Evolutionary conservation across 371 early-diverging fungal genomes (phyloP).

Genomic region (Lichtheimia hyalospora): DNA sequence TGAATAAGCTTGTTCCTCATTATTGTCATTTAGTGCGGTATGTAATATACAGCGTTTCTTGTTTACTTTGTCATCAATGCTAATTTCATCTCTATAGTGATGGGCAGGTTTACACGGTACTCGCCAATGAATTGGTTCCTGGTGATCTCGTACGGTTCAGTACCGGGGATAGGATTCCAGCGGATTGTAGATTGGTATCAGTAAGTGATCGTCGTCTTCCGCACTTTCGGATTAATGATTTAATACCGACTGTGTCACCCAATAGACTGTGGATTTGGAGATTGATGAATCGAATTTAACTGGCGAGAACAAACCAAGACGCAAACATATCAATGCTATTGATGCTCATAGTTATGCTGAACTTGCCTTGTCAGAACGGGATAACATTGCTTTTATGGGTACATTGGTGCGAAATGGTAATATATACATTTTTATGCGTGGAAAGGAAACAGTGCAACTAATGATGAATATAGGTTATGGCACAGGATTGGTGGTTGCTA

Average conservation of each 20-base stretch:
- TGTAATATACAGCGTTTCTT: too few species aligned
- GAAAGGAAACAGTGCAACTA: background rate
- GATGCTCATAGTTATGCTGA: conserved; percentile 43
- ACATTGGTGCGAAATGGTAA: conserved; percentile 77
- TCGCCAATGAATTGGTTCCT: conserved; percentile 79
- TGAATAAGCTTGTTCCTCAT: conserved; percentile 87
- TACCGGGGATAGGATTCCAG: conserved; percentile 89
- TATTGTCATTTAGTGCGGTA: conserved; percentile 80
- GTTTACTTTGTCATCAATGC: too few species aligned
- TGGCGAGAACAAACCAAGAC: conserved; percentile 83
- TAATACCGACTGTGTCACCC: background rate
- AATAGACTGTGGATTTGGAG: conserved; percentile 70
- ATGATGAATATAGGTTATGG: conserved; percentile 59
- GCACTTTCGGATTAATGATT: background rate
- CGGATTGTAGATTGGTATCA: conserved; percentile 74
- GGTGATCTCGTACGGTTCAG: conserved; percentile 83
- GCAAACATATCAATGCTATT: conserved; percentile 66
- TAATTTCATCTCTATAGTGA: conserved; percentile 37
- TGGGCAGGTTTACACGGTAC: conserved; percentile 53
- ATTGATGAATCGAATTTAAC: conserved; percentile 89
- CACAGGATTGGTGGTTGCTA: conserved; percentile 83
- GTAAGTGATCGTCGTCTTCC: conserved; percentile 32
- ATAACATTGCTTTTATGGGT: conserved; percentile 89
- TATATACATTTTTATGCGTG: background rate
- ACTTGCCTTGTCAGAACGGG: conserved; percentile 71